phyloP scores from a whole-genome alignment of 805 yeast species.

The Kodamaea restingae region DNA sequence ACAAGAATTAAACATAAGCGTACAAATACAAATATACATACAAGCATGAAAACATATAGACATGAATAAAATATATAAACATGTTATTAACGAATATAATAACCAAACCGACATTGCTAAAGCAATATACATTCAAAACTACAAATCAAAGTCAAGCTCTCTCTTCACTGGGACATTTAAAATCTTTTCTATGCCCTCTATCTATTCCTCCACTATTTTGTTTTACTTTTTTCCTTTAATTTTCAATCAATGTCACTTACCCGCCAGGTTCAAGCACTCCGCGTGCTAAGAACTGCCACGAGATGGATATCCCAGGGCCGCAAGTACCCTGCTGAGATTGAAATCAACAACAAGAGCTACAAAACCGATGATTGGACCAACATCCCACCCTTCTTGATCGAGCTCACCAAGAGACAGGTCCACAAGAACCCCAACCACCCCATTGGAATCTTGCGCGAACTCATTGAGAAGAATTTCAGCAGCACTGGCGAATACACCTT shows the following conservation, averaged over 20 bases:
- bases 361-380: constrained; percentile 79
- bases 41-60: too few relatives aligned
- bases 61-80: too few relatives aligned
- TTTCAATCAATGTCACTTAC: neutral
- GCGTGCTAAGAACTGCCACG: neutral
- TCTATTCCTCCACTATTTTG: neutral
- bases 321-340: constrained; percentile 25
- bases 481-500: constrained; percentile 64
- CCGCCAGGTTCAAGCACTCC: neutral
- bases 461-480: constrained; percentile 66
- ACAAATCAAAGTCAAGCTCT: too few relatives aligned
- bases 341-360: constrained; percentile 49
- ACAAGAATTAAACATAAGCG: too few relatives aligned
- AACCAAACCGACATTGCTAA: too few relatives aligned
- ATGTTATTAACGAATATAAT: too few relatives aligned
- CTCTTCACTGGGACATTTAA: too few relatives aligned
- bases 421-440: constrained; percentile 81
- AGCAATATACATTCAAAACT: too few relatives aligned
- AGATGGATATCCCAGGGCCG: constrained; percentile 6
- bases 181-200: too few relatives aligned
- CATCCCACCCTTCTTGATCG: constrained; percentile 68
- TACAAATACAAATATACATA: too few relatives aligned
- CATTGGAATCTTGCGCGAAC: constrained; percentile 72
- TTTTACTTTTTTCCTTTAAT: neutral
- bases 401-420: constrained; percentile 64